Evolutionary conservation across 75 land plant genomes (phyloP), one percentile per base, ranked within the genome.

Genomic region (Larix kaempferi): DNA sequence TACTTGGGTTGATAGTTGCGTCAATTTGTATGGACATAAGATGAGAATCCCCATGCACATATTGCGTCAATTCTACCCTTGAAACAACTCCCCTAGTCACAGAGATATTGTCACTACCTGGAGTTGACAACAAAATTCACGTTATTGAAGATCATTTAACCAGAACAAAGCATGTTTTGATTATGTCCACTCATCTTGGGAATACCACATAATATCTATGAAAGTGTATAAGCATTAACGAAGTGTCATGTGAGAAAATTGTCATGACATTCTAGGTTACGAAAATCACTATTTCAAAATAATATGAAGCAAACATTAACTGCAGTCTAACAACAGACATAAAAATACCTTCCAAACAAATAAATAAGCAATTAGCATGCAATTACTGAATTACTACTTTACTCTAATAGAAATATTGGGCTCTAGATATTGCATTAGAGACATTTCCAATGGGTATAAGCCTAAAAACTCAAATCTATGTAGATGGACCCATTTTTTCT

Each of bases 21-120:
- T 95, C 98, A 77, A 95, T 95, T 77, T 95, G 98, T 73, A 95
- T 94, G 49, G 94, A 96, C 96, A 95, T 90, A 10, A 95, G 87
- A 76, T 95, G 92, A 41, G 93, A 74, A 11, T 92, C 97, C 62
- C 98, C 97, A 83, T 95, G 98, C 21, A 91, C 93, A 83, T 95
- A 95, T 66, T 92, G 97, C 76, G 93, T 89, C 26, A 88, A 92
- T 77, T 95, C 98, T 37, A 95, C 94, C 71, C 98, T 84, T 19
- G 98, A 95, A 26, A 95, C 98, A 64, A 95, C 98, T 19, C 98
- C 98, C 78, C 91, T 92, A 0, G 97, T 95, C 56, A 95, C 94
- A 80, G 96, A 95, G 33, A 95, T 95, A 74, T 91, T 95, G 76
- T 95, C 98, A 7, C 98, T 97, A 41, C 98, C 98, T 95, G 84